phyloP scores from a whole-genome alignment of 2,329 filamentous ascomycete genomes.

The Xylaria sp. region DNA sequence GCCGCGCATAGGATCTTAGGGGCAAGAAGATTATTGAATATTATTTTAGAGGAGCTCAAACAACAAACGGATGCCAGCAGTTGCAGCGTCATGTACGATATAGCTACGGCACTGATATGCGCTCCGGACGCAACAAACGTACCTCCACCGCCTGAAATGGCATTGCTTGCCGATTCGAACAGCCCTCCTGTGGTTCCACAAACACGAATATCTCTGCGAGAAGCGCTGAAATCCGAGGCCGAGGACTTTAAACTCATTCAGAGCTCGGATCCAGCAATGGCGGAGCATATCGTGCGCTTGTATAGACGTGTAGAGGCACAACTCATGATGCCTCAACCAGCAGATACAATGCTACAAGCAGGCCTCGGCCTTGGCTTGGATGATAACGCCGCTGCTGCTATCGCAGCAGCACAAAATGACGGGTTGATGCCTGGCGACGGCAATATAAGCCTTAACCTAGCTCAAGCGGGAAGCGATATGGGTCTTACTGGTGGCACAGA shows the following conservation, averaged over 20 bases:
- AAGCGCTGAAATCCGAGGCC: conserved; percentile 67
- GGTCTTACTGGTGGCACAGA: conserved; percentile 49
- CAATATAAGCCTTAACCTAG: conserved; percentile 54
- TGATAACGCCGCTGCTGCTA: conserved; percentile 52
- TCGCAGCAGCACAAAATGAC: conserved; percentile 57
- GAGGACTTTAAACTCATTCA: conserved; percentile 68
- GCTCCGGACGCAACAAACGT: conserved; percentile 68
- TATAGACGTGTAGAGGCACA: conserved; percentile 74
- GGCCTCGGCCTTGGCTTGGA: conserved; percentile 57
- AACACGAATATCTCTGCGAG: conserved; percentile 66
- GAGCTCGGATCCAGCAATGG: conserved; percentile 65
- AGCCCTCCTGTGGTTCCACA: conserved; percentile 54
- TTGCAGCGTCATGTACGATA: conserved; percentile 72
- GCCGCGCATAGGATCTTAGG: conserved; percentile 70
- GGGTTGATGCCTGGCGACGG: conserved; percentile 52
- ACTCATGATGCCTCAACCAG: conserved; percentile 57
- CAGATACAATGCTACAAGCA: conserved; percentile 56
- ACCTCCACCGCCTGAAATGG: conserved; percentile 48
- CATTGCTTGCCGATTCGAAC: conserved; percentile 51
- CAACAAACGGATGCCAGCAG: conserved; percentile 69
- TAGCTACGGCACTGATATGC: conserved; percentile 75
- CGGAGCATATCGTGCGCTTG: conserved; percentile 71
- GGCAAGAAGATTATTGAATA: conserved; percentile 66
- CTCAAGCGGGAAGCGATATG: conserved; percentile 48
- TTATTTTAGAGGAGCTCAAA: conserved; percentile 75